Evolutionary conservation across 768 basidiomycete species (phyloP), one percentile per base, ranked within the genome.

Genomic region (Myochromella boudieri): DNA sequence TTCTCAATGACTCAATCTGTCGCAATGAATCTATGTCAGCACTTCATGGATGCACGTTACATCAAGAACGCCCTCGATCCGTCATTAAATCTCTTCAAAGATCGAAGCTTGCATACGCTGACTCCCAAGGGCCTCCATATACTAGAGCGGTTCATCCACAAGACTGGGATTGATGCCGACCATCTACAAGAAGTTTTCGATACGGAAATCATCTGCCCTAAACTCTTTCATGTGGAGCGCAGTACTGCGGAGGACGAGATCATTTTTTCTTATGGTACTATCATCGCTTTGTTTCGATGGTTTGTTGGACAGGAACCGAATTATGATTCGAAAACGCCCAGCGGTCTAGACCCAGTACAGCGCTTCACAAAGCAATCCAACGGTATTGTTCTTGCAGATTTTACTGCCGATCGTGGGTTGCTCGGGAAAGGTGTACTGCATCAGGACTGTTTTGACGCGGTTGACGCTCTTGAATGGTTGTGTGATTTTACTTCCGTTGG

Each of bases 401-500:
- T 44, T 18, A 43, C 33, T 9, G n/a, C n/a, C n/a, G 45, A 47
- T 24, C 52, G 48, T 14, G 22, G 33, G 18, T 28, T 42, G 15
- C 8, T 40, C 33, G 28, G 42, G 1, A 54, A 37, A 21, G 42
- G 42, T 11, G 31, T 42, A 12, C 45, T 44, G 6, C 43, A 42
- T 6, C 44, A 50, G 3, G 66, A 77, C 54, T 82, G 82, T 49
- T 88, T 91, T 60, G 63, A 77, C 15, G 85, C 88, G 21, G 72
- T 81, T 44, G 72, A 74, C 20, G 85, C 81, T 0, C 66, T 87
- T 44, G 86, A 89, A 61, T 91, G 89, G 88, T 74, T 91, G 37
- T 78, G 82, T 56, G 87, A 91, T 58, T 87, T 83, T 57, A 83
- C 89, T 3, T 87, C 86, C 4, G 81, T 85, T 32, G 80, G 83